phyloP scores from a whole-genome alignment of 202 grass and related monocot species.

The Bolboschoenoplectus hybrid region DNA sequence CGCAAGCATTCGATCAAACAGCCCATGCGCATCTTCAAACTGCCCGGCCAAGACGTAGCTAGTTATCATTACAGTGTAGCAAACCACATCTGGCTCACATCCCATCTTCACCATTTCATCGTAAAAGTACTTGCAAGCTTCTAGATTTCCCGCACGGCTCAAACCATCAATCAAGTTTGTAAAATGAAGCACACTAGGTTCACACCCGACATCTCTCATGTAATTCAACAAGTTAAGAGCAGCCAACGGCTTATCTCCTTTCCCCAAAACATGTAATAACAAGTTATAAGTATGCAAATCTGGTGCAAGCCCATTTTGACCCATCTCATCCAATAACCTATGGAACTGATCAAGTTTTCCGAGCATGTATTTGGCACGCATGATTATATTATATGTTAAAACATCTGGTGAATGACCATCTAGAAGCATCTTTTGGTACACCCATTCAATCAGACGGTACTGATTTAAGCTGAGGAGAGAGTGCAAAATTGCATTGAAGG shows the following conservation, averaged over 20 bases:
- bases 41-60: constrained; percentile 77
- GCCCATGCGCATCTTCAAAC: constrained; percentile 63
- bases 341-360: constrained; percentile 88
- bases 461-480: constrained; percentile 70
- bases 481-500: constrained; percentile 86
- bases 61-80: constrained; percentile 88
- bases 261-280: constrained; percentile 89
- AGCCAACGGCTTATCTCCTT: constrained; percentile 88
- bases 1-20: constrained; percentile 80
- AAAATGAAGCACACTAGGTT: constrained; percentile 87
- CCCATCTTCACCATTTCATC: constrained; percentile 95
- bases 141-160: constrained; percentile 81
- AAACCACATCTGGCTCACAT: constrained; percentile 81
- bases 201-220: constrained; percentile 80
- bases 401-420: constrained; percentile 72
- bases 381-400: constrained; percentile 87
- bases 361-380: constrained; percentile 95
- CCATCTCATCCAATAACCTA: constrained; percentile 89
- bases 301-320: constrained; percentile 59
- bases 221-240: constrained; percentile 94
- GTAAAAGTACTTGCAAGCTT: constrained; percentile 92
- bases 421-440: constrained; percentile 75
- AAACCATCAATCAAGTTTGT: constrained; percentile 96
- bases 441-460: constrained; percentile 82
- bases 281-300: constrained; percentile 94